Evolutionary conservation across 345 rosid genomes (phyloP).

Genomic region (Zanthoxylum bungeanum): DNA sequence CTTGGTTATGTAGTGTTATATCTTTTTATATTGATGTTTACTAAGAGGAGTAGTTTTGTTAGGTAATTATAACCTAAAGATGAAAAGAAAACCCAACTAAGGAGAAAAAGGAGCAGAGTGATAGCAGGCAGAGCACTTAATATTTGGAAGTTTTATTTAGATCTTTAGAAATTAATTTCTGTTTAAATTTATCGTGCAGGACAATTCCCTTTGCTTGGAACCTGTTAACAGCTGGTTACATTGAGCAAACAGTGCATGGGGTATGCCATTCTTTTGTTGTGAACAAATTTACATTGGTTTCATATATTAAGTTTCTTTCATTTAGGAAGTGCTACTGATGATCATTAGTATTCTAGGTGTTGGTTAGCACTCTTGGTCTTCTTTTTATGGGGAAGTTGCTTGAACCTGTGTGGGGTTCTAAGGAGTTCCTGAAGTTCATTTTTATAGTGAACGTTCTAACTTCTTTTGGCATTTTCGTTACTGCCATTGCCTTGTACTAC

Average conservation of each 20-base stretch:
- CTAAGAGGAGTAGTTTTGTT: not conserved
- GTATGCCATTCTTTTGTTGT: constrained; percentile 36
- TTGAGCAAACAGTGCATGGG: constrained; percentile 84
- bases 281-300: not conserved
- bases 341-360: constrained; percentile 42
- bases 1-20: no score
- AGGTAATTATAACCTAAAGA: not conserved
- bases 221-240: constrained; percentile 82
- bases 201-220: constrained; percentile 99
- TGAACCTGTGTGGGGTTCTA: constrained; percentile 96
- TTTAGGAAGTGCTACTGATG: constrained; percentile 12
- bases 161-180: not conserved
- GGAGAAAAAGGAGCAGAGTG: not conserved
- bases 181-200: constrained; percentile 42
- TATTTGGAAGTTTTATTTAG: not conserved
- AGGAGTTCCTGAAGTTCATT: constrained; percentile 93
- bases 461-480: constrained; percentile 73
- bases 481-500: constrained; percentile 90
- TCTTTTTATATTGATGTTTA: not conserved
- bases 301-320: not conserved
- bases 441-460: constrained; percentile 78
- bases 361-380: constrained; percentile 69
- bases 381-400: constrained; percentile 90
- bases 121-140: not conserved
- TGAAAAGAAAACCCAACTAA: not conserved